Evolutionary conservation across 495 filamentous ascomycete species (phyloP).

Genomic region (Neurospora sp.): DNA sequence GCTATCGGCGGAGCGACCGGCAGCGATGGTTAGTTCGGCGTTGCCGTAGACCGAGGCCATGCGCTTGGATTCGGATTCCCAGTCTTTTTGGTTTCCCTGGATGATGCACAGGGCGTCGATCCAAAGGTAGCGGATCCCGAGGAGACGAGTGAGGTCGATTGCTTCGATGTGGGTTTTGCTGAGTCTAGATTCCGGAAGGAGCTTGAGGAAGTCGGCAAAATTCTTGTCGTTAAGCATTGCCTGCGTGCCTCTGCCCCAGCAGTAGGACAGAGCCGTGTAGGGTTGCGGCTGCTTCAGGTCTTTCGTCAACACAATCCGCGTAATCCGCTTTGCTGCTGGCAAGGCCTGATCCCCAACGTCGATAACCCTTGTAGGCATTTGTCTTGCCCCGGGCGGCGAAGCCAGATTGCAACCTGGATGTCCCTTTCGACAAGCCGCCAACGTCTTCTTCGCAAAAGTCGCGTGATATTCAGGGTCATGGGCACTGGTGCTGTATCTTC

Average conservation of each 20-base stretch:
- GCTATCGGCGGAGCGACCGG: not conserved
- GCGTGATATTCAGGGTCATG: not conserved
- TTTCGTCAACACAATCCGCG: not conserved
- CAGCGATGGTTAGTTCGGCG: not conserved
- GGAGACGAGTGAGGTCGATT: not conserved
- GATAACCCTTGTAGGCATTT: slow-evolving; percentile 2
- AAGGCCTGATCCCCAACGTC: not conserved
- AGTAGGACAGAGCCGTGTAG: slow-evolving; percentile 3
- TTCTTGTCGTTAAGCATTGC: not conserved
- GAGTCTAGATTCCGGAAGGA: not conserved
- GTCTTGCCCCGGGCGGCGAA: not conserved
- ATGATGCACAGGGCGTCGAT: not conserved
- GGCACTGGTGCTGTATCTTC: not conserved
- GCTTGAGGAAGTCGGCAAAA: not conserved
- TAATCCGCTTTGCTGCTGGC: not conserved
- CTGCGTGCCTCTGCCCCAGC: not conserved
- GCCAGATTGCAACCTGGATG: not conserved
- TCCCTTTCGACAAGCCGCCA: not conserved
- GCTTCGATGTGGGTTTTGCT: not conserved
- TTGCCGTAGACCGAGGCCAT: not conserved
- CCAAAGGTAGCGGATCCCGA: not conserved
- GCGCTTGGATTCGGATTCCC: not conserved
- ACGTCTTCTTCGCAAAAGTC: fast-evolving
- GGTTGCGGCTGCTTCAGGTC: not conserved
- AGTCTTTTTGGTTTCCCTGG: not conserved